These are phyloP conservation scores for Ustanciosporium gigantosporum DNA, from an alignment of 1,284 basidiomycete species.

Conservation along the genomic window DNA sequence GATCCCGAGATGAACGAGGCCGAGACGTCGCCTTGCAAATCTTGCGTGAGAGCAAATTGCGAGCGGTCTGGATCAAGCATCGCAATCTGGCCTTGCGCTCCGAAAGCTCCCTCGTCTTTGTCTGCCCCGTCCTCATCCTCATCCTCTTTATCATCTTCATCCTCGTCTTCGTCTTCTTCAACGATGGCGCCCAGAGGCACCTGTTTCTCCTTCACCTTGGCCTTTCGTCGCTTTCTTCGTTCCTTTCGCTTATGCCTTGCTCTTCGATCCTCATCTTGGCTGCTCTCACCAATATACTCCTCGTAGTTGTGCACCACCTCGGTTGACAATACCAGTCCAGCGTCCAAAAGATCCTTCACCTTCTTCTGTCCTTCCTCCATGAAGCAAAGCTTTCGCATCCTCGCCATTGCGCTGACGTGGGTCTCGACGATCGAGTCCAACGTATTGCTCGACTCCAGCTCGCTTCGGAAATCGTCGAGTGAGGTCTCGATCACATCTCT, in stretches of 20 bases:
- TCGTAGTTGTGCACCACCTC: slow-evolving; percentile 29
- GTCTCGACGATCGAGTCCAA: slow-evolving; percentile 18
- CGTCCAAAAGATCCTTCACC: slow-evolving; percentile 17
- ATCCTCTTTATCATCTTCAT: slow-evolving; percentile 16
- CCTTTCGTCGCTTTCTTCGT: slow-evolving; percentile 18
- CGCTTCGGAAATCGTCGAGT: slow-evolving; percentile 4
- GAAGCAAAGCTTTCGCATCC: slow-evolving; percentile 31
- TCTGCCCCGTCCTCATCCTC: slow-evolving; percentile 1
- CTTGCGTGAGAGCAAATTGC: background rate
- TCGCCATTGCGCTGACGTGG: slow-evolving; percentile 12
- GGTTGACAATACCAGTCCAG: slow-evolving; percentile 11
- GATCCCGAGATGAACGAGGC: slow-evolving; percentile 2
- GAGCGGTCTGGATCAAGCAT: background rate
- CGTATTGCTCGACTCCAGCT: slow-evolving; percentile 7
- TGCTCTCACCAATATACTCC: slow-evolving; percentile 16
- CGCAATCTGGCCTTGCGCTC: background rate
- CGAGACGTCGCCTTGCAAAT: background rate
- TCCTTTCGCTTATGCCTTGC: slow-evolving; percentile 19
- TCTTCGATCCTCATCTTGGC: slow-evolving; percentile 14
- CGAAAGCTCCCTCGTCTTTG: background rate
- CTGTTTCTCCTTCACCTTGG: slow-evolving; percentile 13
- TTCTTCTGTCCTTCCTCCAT: slow-evolving; percentile 11
- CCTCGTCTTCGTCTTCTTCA: slow-evolving; percentile 31
- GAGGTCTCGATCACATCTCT: slow-evolving; percentile 13
- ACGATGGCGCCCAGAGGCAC: slow-evolving; percentile 27